A percentile compares a stretch with the other conserved stretches of the same genome.
Evolutionary conservation across 2,329 filamentous ascomycete species (phyloP).

Genomic region (Cryoendolithus antarcticus): DNA sequence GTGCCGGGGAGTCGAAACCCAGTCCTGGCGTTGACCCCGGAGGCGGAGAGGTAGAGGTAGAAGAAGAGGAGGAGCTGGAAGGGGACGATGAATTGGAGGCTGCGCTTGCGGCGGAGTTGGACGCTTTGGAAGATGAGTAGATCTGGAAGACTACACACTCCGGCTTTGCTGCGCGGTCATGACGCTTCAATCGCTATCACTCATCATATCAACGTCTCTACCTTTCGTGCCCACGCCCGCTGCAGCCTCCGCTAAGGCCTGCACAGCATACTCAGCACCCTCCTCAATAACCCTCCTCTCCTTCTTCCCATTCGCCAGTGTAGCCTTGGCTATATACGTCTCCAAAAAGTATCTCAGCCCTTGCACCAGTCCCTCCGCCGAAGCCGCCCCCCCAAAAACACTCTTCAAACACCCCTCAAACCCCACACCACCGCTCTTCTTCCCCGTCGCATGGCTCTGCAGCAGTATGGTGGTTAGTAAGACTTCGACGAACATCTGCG

Average conservation of each 20-base stretch:
- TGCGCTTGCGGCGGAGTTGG: slow-evolving; percentile 34
- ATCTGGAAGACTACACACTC: too few species aligned
- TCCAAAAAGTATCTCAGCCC: slow-evolving; percentile 71
- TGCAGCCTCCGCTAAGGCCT: slow-evolving; percentile 4
- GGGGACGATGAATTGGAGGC: slow-evolving; percentile 45
- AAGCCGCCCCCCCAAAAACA: slow-evolving; percentile 53
- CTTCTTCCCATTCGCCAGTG: slow-evolving; percentile 34
- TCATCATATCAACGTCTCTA: too few species aligned
- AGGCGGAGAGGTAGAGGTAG: slow-evolving; percentile 18
- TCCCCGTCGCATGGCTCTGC: slow-evolving; percentile 26
- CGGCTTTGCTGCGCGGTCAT: too few species aligned
- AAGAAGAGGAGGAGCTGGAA: slow-evolving; percentile 14
- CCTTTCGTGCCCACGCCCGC: neutral
- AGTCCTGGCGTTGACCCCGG: slow-evolving; percentile 36
- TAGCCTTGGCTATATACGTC: slow-evolving; percentile 59
- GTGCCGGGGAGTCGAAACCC: slow-evolving; percentile 21
- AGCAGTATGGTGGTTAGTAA: slow-evolving; percentile 66
- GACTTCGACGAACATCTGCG: slow-evolving; percentile 66
- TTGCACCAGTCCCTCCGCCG: slow-evolving; percentile 54
- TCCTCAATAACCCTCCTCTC: slow-evolving; percentile 40
- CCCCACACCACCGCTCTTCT: slow-evolving; percentile 14
- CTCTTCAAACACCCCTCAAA: slow-evolving; percentile 50
- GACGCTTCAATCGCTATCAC: too few species aligned
- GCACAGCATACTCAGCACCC: slow-evolving; percentile 22
- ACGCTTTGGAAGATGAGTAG: neutral